Percentiles rank a stretch among this genome's conserved stretches.
Evolutionary conservation across 148 eudicot genomes (phyloP).

Genomic region (Selenicereus undatus): DNA sequence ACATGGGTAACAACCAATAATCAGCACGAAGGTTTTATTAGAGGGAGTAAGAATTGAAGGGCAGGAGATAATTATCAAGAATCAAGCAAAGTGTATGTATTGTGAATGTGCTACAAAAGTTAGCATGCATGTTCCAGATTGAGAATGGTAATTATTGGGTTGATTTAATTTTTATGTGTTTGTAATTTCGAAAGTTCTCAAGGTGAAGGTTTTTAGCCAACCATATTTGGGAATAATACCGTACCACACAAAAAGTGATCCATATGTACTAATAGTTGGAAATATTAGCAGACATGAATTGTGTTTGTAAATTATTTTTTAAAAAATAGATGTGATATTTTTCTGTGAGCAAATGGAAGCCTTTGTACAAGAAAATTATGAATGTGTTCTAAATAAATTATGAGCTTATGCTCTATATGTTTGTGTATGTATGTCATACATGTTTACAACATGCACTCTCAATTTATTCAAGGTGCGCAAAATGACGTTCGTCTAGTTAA

Average conservation of each 20-base stretch:
- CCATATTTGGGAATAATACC: conserved; percentile 24
- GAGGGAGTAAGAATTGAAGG: conserved; percentile 1
- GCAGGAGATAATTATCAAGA: neutral
- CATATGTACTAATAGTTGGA: neutral
- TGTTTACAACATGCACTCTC: neutral
- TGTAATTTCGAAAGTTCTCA: conserved; percentile 14
- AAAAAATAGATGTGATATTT: neutral
- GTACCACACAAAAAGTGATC: conserved; percentile 16
- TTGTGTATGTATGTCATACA: neutral
- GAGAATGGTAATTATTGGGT: conserved; percentile 18
- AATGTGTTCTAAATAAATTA: neutral
- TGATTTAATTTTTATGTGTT: conserved; percentile 4
- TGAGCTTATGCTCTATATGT: neutral
- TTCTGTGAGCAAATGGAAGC: neutral
- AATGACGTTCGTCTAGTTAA: too few relatives aligned
- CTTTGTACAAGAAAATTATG: neutral
- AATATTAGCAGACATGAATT: neutral
- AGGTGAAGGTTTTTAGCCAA: conserved; percentile 26
- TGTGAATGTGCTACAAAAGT: conserved; percentile 11
- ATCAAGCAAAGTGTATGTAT: neutral
- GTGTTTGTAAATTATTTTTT: neutral
- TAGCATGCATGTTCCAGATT: conserved; percentile 13
- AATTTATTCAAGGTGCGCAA: too few relatives aligned
- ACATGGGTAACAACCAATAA: conserved; percentile 28
- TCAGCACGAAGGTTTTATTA: neutral